These are phyloP conservation scores for Prunus padus DNA, from an alignment of 306 rosid genomes.

Conservation along the genomic window DNA sequence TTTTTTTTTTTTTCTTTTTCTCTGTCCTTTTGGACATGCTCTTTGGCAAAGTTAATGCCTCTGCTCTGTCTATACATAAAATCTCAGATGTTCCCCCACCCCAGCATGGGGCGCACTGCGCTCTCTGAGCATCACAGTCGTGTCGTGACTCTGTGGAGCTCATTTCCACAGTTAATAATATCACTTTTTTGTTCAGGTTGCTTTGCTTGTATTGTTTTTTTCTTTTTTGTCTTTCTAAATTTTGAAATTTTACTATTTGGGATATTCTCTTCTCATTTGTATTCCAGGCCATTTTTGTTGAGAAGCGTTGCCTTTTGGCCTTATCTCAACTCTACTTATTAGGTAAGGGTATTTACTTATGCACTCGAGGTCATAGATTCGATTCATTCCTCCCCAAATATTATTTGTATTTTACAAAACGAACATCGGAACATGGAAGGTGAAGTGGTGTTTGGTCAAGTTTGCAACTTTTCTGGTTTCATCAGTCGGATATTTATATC, in stretches of 20 bases:
- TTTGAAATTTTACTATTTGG: not conserved
- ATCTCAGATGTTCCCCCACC: not conserved
- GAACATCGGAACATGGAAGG: not conserved
- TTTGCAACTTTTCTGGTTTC: not conserved
- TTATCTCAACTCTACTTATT: too few species aligned
- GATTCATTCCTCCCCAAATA: too few species aligned
- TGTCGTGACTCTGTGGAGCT: not conserved
- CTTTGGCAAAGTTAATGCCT: constrained; percentile 25
- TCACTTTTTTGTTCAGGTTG: not conserved
- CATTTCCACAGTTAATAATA: not conserved
- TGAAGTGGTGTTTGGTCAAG: not conserved
- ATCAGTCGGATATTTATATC: not conserved
- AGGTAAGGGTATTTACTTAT: too few species aligned
- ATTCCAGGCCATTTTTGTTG: not conserved
- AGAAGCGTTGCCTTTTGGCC: too few species aligned
- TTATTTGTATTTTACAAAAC: too few species aligned
- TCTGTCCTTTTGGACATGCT: constrained; percentile 16
- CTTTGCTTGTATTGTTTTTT: not conserved
- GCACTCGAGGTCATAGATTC: too few species aligned
- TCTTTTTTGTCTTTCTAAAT: not conserved
- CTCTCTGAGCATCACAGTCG: not conserved
- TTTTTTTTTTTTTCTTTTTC: not conserved
- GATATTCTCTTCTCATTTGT: not conserved
- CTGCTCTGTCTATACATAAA: constrained; percentile 6
- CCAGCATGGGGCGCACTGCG: constrained; percentile 16